Percentiles rank a stretch among this genome's conserved stretches.
Evolutionary conservation across 2,329 filamentous ascomycete genomes (phyloP).

Genomic region (Intubia oerlemansii): DNA sequence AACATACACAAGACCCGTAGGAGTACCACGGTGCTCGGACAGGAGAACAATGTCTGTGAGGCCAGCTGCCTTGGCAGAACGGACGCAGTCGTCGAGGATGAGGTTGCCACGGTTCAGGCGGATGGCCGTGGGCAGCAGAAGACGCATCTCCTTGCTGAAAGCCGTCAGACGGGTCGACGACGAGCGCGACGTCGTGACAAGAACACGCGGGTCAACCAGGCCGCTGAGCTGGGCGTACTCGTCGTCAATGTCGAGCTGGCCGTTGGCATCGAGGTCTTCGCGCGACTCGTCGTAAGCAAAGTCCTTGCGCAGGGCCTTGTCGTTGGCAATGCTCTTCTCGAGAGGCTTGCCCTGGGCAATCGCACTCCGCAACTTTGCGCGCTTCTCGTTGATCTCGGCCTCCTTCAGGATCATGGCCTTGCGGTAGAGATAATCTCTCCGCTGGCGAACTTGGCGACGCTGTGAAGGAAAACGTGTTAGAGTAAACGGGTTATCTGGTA

Average conservation of each 20-base stretch:
- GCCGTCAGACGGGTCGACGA: slow-evolving; percentile 68
- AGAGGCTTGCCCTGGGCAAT: slow-evolving; percentile 77
- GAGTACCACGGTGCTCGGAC: slow-evolving; percentile 82
- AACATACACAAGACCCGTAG: slow-evolving; percentile 47
- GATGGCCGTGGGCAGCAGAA: slow-evolving; percentile 68
- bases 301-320: slow-evolving; percentile 64
- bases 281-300: slow-evolving; percentile 85
- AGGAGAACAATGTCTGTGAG: slow-evolving; percentile 71
- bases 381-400: slow-evolving; percentile 81
- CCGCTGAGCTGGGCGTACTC: slow-evolving; percentile 87
- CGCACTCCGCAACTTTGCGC: slow-evolving; percentile 67
- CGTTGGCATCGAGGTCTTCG: slow-evolving; percentile 41
- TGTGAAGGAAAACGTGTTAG: no score
- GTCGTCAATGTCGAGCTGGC: slow-evolving; percentile 59
- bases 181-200: slow-evolving; percentile 80
- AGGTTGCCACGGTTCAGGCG: slow-evolving; percentile 82
- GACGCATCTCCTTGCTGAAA: slow-evolving; percentile 64
- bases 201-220: slow-evolving; percentile 54
- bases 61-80: slow-evolving; percentile 58
- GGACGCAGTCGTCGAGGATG: slow-evolving; percentile 66
- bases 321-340: slow-evolving; percentile 64
- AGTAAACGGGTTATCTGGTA: no score
- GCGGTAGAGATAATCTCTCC: slow-evolving; percentile 78
- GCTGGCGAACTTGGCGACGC: slow-evolving; percentile 56
- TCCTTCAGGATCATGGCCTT: slow-evolving; percentile 72